Evolutionary conservation across 495 filamentous ascomycete species (phyloP), one percentile per base, ranked within the genome.

Genomic region (Trichoderma erinaceum): DNA sequence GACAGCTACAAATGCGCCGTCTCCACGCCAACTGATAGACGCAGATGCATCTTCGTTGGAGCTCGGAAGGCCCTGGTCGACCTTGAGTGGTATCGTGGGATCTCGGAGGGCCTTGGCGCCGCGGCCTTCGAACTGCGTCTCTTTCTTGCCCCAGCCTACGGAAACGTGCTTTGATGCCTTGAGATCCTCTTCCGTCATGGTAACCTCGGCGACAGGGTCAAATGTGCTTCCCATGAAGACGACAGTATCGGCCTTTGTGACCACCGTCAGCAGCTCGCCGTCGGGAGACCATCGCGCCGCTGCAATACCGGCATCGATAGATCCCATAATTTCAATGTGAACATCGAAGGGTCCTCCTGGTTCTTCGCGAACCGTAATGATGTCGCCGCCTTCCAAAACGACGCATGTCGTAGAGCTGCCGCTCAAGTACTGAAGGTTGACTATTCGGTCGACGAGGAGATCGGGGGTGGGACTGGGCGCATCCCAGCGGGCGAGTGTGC

Each of bases 101-200:
- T 99, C 95, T 67, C 90, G 84, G 46, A 98, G 83, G 38, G 91
- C 91, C 75, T 92, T 95, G 44, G 93, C 95, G 73, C 92, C 87
- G 74, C 91, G 93, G 64, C 95, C 95, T 74, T 97, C 90, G 73
- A 99, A 99, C 78, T 99, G 95, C 7, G 95, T 99, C 77, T 99
- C 95, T 74, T 89, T 88, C 81, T 98, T 98, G 69, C 95, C 95
- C 95, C 95, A 99, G 66, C 95, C 95, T 27, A 99, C 95, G 23
- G 93, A 97, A 56, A 99, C 95, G 85, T 99, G 95, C 75, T 91
- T 92, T 1, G 95, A 98, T 1, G 87, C 84, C 73, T 92, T 88
- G 67, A 97, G 80, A 77, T 99, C 95, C 29, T 92, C 89, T 4
- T 79, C 72, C 4, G 84, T 84, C 71, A 97, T 88, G 15, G 82